Base-by-base conservation (phyloP, 225 moss, liverwort and hornwort genomes). In the Pleurozium schreberi region DNA sequence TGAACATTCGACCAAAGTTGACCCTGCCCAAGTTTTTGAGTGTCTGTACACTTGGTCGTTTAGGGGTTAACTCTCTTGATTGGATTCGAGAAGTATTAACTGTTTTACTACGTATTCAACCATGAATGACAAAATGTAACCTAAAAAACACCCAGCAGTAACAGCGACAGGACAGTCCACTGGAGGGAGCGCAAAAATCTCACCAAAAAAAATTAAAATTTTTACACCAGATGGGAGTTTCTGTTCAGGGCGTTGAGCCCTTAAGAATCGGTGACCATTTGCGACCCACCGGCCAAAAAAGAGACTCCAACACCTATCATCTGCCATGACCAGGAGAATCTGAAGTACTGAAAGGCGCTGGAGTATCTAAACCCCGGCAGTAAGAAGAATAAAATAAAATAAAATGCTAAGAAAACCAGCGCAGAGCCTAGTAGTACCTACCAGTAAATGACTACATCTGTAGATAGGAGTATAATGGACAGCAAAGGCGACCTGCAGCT, bases 251-350 rank as follows among this genome's bases (percentile, higher is more conserved):
- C 84, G 68, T 80, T 81, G 16, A 84, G 64, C 91, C 90, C 92
- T 78, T 71, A 47, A 78, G 87, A 91, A 91, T 84, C 78, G 82
- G 90, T 69, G 88, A 85, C 64, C 92, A 88, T 80, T 87, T 71
- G 88, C 81, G 90, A 92, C 66, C 87, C 71, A 88, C 81, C 88
- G 88, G 85, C 86, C 68, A 92, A 92, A 88, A 93, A 91, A 93
- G 88, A 86, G 75, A 92, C 89, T 89, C 92, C 91, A 80, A 82
- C 90, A 85, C 66, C 81, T 73, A 88, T 61, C 82, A 66, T 74
- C 88, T 82, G 73, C 80, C 79, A 86, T 66, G 86, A 67, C 73
- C 88, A 86, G 85, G 90, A 90, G 83, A 85, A 87, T 86, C 70
- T 88, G 55, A 74, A 87, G 62, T 84, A 89, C 38, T 70, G 88